Evolutionary conservation across 768 basidiomycete species (phyloP).

Genomic region (Tulasnella sp.): DNA sequence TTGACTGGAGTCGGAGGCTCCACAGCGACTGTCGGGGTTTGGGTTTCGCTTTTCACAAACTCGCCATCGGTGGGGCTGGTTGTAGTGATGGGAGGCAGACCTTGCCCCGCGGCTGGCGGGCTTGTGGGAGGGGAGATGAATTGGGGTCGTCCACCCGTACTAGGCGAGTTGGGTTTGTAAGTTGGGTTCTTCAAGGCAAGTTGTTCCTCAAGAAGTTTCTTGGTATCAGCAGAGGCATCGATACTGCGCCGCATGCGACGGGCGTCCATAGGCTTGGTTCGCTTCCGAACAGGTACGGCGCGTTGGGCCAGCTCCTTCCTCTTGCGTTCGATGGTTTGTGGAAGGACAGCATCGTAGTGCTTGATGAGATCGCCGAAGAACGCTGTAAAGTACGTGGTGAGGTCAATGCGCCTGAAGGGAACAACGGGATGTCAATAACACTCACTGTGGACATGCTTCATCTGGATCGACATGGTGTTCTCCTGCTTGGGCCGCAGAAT

Average conservation of each 20-base stretch:
- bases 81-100: slow-evolving; percentile 1
- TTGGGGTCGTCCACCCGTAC: slow-evolving; percentile 12
- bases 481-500: slow-evolving; percentile 80
- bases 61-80: slow-evolving; percentile 23
- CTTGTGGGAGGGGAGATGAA: slow-evolving; percentile 26
- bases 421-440: not conserved
- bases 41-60: not conserved
- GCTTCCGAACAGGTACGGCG: slow-evolving; percentile 75
- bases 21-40: not conserved
- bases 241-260: slow-evolving; percentile 76
- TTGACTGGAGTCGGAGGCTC: slow-evolving; percentile 38
- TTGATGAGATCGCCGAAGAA: slow-evolving; percentile 82
- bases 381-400: slow-evolving; percentile 44
- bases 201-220: slow-evolving; percentile 62
- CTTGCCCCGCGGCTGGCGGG: slow-evolving; percentile 31
- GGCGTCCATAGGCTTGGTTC: slow-evolving; percentile 85
- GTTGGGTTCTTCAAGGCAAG: slow-evolving; percentile 52
- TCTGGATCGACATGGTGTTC: slow-evolving; percentile 82
- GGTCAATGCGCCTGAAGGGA: not conserved
- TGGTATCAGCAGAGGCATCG: slow-evolving; percentile 63
- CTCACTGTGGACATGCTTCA: slow-evolving; percentile 77
- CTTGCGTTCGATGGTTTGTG: slow-evolving; percentile 78
- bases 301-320: slow-evolving; percentile 77
- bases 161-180: slow-evolving; percentile 37
- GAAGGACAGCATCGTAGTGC: slow-evolving; percentile 68